phyloP scores from a whole-genome alignment of 2,329 filamentous ascomycete species.

The Epicoccum sorghinum region DNA sequence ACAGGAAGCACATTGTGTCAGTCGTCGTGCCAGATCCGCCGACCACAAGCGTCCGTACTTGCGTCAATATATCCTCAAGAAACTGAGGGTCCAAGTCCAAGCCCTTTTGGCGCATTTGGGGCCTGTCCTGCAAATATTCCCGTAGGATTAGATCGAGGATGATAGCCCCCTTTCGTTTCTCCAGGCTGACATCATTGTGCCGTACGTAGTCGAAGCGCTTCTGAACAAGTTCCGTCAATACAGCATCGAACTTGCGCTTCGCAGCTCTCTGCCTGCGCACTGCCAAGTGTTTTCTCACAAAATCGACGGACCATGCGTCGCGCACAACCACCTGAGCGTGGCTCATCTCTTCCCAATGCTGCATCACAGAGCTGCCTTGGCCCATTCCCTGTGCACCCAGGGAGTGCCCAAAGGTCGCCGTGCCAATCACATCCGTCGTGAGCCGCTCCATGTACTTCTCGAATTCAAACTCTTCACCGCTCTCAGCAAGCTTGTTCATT shows the following conservation, averaged over 20 bases:
- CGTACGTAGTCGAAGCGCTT: slow-evolving; percentile 45
- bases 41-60: slow-evolving; percentile 51
- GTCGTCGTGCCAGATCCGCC: slow-evolving; percentile 54
- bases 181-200: slow-evolving; percentile 41
- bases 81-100: slow-evolving; percentile 47
- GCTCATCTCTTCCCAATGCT: slow-evolving; percentile 28
- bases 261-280: slow-evolving; percentile 16
- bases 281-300: slow-evolving; percentile 22
- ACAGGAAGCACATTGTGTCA: slow-evolving; percentile 37
- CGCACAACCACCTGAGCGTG: slow-evolving; percentile 16
- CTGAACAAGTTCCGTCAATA: slow-evolving; percentile 43
- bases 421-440: slow-evolving; percentile 38
- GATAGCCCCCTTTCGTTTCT: slow-evolving; percentile 44
- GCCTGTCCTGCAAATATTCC: slow-evolving; percentile 32
- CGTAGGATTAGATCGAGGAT: slow-evolving; percentile 44
- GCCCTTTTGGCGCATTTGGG: slow-evolving; percentile 8
- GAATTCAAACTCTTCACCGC: slow-evolving; percentile 31
- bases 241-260: slow-evolving; percentile 36
- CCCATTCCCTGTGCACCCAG: slow-evolving; percentile 33
- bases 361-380: slow-evolving; percentile 18
- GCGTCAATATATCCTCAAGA: slow-evolving; percentile 43
- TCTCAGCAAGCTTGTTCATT: slow-evolving; percentile 25
- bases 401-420: slow-evolving; percentile 32
- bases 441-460: slow-evolving; percentile 30
- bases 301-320: slow-evolving; percentile 25